Conservation (phyloP, 805 yeast genomes). For the Metschnikowia aberdeeniae region DNA sequence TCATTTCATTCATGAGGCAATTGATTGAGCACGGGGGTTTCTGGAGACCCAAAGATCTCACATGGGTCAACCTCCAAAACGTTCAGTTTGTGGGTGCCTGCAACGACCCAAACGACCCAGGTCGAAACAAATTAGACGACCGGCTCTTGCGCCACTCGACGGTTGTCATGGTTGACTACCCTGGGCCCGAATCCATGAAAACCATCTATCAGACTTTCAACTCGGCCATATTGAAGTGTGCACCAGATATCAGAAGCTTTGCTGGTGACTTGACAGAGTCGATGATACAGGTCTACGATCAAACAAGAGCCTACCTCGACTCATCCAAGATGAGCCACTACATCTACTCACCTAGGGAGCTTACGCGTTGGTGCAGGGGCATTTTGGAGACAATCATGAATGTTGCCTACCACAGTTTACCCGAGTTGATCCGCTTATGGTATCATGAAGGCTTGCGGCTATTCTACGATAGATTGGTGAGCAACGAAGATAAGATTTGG, state of each 20-base stretch:
- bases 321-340: constrained; percentile 50
- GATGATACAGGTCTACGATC: constrained; percentile 59
- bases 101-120: constrained; percentile 81
- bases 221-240: constrained; percentile 51
- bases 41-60: constrained; percentile 56
- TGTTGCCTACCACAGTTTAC: constrained; percentile 27
- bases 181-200: constrained; percentile 54
- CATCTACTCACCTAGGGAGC: constrained; percentile 82
- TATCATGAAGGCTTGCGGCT: constrained; percentile 77
- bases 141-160: constrained; percentile 67
- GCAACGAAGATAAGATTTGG: constrained; percentile 44
- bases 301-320: constrained; percentile 41
- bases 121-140: constrained; percentile 53
- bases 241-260: constrained; percentile 59
- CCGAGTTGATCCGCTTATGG: constrained; percentile 60
- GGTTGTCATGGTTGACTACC: constrained; percentile 74
- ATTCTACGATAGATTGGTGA: constrained; percentile 68
- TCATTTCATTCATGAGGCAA: constrained; percentile 69
- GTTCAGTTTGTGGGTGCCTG: constrained; percentile 94
- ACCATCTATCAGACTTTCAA: constrained; percentile 66
- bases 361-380: constrained; percentile 86
- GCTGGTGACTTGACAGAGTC: constrained; percentile 51
- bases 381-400: constrained; percentile 48
- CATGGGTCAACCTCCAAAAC: constrained; percentile 63
- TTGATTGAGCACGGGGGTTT: constrained; percentile 72